A percentile compares a stretch with the other conserved stretches of the same genome.
phyloP scores from a whole-genome alignment of 2,329 filamentous ascomycete genomes.

The Sordariomycetes sp. region DNA sequence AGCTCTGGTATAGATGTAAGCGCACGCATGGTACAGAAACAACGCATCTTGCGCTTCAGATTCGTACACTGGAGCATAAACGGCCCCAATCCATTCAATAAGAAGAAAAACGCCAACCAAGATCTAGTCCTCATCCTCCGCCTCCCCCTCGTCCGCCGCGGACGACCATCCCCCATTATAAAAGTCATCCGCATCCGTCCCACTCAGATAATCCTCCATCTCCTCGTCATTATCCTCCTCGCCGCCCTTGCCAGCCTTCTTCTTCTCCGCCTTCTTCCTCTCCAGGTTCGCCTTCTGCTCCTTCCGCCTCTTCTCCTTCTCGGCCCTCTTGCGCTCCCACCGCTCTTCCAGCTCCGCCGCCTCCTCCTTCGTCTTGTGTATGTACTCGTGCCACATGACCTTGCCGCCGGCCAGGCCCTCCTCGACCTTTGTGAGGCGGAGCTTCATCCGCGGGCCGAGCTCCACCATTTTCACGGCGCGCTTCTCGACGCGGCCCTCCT shows the following conservation, averaged over 20 bases:
- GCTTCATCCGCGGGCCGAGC: conserved; percentile 76
- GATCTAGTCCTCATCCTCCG: not conserved
- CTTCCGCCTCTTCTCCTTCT: conserved; percentile 71
- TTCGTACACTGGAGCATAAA: not conserved
- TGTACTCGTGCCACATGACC: conserved; percentile 95
- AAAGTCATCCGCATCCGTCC: conserved; percentile 27
- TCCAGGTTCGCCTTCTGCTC: conserved; percentile 86
- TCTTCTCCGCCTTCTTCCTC: conserved; percentile 51
- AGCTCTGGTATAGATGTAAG: too few species aligned
- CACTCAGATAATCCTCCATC: conserved; percentile 22
- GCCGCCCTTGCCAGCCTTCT: conserved; percentile 14
- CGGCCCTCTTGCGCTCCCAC: conserved; percentile 65
- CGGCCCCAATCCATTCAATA: not conserved
- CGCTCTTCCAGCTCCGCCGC: conserved; percentile 64
- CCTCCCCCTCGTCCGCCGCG: conserved; percentile 5
- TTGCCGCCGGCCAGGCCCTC: conserved; percentile 83
- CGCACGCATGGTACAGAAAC: too few species aligned
- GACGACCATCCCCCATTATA: conserved; percentile 13
- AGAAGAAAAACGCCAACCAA: not conserved
- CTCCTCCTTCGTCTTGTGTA: conserved; percentile 72
- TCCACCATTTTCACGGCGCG: conserved; percentile 86
- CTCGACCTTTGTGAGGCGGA: conserved; percentile 90
- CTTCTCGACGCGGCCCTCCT: conserved; percentile 56
- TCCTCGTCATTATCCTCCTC: conserved; percentile 21
- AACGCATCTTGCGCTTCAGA: too few species aligned